A percentile compares a stretch with the other conserved stretches of the same genome.
Evolutionary conservation across 495 filamentous ascomycete genomes (phyloP).

Genomic region (Jackrogersella minutella): DNA sequence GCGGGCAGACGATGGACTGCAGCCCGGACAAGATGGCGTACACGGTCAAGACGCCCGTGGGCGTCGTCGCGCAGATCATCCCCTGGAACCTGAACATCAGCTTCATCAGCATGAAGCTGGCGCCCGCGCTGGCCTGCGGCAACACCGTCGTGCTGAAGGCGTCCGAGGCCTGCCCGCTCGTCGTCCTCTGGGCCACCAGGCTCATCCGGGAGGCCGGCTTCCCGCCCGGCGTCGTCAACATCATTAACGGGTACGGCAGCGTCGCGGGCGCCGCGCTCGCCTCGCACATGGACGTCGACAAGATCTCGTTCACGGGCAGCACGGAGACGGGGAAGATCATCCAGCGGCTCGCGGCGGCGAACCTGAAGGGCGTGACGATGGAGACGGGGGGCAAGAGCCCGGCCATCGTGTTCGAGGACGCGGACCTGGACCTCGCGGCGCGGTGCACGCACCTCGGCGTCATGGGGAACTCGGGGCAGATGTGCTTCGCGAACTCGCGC

Average conservation of each 20-base stretch:
- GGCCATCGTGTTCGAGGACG: constrained; percentile 75
- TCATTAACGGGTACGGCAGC: constrained; percentile 73
- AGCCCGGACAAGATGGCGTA: constrained; percentile 61
- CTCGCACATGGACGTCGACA: constrained; percentile 72
- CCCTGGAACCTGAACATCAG: constrained; percentile 50
- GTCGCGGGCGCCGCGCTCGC: constrained; percentile 73
- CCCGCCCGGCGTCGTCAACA: constrained; percentile 83
- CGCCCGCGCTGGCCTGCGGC: constrained; percentile 54
- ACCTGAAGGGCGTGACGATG: constrained; percentile 82
- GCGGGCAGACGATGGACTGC: constrained; percentile 72
- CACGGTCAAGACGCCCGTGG: constrained; percentile 53
- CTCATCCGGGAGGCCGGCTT: constrained; percentile 82
- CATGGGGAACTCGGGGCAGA: constrained; percentile 61
- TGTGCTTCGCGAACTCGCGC: constrained; percentile 58
- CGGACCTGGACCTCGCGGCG: constrained; percentile 71
- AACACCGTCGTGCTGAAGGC: constrained; percentile 67
- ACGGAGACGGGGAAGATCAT: constrained; percentile 75
- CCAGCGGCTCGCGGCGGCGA: constrained; percentile 70
- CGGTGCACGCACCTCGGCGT: constrained; percentile 67
- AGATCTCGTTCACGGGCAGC: constrained; percentile 82
- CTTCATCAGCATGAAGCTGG: constrained; percentile 45
- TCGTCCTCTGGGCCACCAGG: constrained; percentile 71
- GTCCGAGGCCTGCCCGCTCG: constrained; percentile 81
- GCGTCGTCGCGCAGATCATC: constrained; percentile 50
- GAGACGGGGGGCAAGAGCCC: constrained; percentile 84